Evolutionary conservation across 2,329 filamentous ascomycete species (phyloP).

Genomic region (Fusarium sp.): DNA sequence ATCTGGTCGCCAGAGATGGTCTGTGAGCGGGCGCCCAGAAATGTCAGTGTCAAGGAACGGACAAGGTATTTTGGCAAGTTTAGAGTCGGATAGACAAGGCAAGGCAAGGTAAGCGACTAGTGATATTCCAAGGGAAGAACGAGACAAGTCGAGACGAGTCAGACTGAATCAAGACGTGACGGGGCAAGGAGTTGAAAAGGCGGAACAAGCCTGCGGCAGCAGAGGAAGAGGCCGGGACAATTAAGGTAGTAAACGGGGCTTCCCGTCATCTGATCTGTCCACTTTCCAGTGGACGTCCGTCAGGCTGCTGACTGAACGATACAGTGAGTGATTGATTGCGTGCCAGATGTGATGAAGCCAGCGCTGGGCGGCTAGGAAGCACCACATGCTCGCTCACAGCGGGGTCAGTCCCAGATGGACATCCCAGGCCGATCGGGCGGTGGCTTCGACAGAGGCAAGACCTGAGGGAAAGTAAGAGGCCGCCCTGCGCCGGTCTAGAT

Average conservation of each 20-base stretch:
- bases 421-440: neutral
- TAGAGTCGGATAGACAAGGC: neutral
- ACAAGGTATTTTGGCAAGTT: constrained; percentile 13
- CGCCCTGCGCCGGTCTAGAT: neutral
- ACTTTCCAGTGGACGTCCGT: constrained; percentile 20
- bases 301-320: constrained; percentile 31
- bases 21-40: constrained; percentile 20
- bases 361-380: constrained; percentile 42
- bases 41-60: constrained; percentile 8
- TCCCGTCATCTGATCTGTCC: constrained; percentile 37
- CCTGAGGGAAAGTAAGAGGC: neutral
- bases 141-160: constrained; percentile 33
- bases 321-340: neutral
- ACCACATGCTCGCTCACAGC: constrained; percentile 28
- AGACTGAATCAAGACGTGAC: constrained; percentile 8
- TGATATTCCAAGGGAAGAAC: constrained; percentile 15
- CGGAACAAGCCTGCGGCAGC: constrained; percentile 10
- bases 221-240: neutral
- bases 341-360: constrained; percentile 40
- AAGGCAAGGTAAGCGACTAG: constrained; percentile 1
- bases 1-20: constrained; percentile 14
- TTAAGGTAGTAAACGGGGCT: constrained; percentile 4
- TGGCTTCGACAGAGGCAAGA: neutral
- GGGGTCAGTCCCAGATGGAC: constrained; percentile 10
- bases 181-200: constrained; percentile 11